Percentiles rank a stretch among this genome's conserved stretches.
These are phyloP conservation scores for Nematocida minor DNA, from an alignment of 371 early-diverging fungal genomes.

Conservation along the genomic window DNA sequence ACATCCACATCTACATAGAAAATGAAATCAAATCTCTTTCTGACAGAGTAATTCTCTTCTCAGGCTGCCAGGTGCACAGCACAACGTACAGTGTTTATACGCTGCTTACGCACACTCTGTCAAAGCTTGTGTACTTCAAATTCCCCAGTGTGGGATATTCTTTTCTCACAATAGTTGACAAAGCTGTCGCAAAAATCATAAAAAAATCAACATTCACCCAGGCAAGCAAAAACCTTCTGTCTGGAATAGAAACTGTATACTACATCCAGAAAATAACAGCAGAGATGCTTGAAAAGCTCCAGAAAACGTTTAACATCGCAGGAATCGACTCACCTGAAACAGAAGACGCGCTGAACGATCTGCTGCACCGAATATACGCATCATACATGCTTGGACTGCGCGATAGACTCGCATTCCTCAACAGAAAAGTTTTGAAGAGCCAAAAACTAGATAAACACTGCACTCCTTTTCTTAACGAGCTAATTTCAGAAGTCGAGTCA, in stretches of 20 bases:
- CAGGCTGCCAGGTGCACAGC: neutral
- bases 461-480: neutral
- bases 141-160: slow-evolving; percentile 38
- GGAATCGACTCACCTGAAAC: slow-evolving; percentile 2
- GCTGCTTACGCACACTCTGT: neutral
- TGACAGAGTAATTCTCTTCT: neutral
- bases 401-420: slow-evolving; percentile 2
- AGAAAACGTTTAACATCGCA: slow-evolving; percentile 10
- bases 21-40: neutral
- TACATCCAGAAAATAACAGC: slow-evolving; percentile 14
- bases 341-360: slow-evolving; percentile 8
- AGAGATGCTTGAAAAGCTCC: slow-evolving; percentile 31
- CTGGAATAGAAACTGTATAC: slow-evolving; percentile 34
- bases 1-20: slow-evolving; percentile 35
- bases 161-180: slow-evolving; percentile 27
- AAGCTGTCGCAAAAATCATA: slow-evolving; percentile 6
- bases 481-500: slow-evolving; percentile 5
- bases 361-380: slow-evolving; percentile 7
- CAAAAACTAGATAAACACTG: neutral
- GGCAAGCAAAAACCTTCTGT: slow-evolving; percentile 25
- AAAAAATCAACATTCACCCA: slow-evolving; percentile 9
- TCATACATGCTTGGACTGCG: slow-evolving; percentile 8
- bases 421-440: neutral
- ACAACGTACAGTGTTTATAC: slow-evolving; percentile 33
- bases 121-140: slow-evolving; percentile 37